phyloP scores from a whole-genome alignment of 495 filamentous ascomycete species.

The Hypoxylon subgilvum region DNA sequence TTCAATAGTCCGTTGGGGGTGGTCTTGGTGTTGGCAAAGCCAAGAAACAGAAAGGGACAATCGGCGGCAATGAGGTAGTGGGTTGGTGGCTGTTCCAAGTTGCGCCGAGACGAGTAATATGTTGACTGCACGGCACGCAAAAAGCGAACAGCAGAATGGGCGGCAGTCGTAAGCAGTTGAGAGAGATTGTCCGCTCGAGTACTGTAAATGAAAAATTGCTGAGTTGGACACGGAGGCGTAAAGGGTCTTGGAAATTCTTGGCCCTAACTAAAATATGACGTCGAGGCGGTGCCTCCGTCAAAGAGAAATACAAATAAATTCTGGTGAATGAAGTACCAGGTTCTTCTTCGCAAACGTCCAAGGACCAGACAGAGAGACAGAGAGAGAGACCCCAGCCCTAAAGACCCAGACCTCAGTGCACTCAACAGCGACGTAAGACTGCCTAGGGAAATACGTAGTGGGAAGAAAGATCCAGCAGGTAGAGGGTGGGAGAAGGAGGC shows the following conservation, averaged over 20 bases:
- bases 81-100: conserved; percentile 18
- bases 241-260: conserved; percentile 38
- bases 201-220: conserved; percentile 13
- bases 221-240: conserved; percentile 33
- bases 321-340: conserved; percentile 5
- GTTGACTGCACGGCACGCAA: not conserved
- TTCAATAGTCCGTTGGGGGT: conserved; percentile 1
- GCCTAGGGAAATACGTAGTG: not conserved
- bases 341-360: conserved; percentile 21
- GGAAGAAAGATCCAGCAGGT: not conserved
- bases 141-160: conserved; percentile 6
- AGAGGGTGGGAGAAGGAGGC: conserved; percentile 28
- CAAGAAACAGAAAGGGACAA: conserved; percentile 10
- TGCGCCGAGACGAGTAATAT: conserved; percentile 17
- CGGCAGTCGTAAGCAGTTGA: conserved; percentile 9
- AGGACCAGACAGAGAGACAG: conserved; percentile 20
- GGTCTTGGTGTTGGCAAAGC: not conserved
- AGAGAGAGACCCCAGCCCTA: conserved; percentile 8
- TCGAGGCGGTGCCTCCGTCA: conserved; percentile 32
- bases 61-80: conserved; percentile 18
- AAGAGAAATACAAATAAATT: conserved; percentile 17
- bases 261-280: conserved; percentile 34
- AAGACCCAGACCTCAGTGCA: conserved; percentile 8
- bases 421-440: conserved; percentile 2
- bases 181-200: not conserved